Evolutionary conservation across 768 basidiomycete species (phyloP).

Genomic region (Trametes elegans): DNA sequence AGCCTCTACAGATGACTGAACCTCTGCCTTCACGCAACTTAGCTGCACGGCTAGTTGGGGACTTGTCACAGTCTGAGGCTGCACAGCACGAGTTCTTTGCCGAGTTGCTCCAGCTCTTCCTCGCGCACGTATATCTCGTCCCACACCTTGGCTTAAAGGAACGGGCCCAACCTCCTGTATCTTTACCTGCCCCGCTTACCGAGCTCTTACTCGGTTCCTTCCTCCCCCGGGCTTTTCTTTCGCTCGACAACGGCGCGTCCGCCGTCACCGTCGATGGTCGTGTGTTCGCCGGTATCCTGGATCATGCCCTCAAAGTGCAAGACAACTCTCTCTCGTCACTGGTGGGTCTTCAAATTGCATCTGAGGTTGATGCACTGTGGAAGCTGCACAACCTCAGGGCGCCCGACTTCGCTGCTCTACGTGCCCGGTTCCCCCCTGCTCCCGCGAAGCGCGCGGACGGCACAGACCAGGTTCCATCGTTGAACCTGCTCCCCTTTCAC

Average conservation of each 20-base stretch:
- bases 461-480: neutral
- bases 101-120: constrained; percentile 36
- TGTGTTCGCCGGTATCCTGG: constrained; percentile 46
- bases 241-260: constrained; percentile 27
- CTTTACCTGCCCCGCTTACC: constrained; percentile 26
- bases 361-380: constrained; percentile 29
- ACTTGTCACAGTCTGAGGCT: neutral
- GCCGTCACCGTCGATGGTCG: constrained; percentile 50
- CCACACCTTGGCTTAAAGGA: constrained; percentile 37
- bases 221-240: constrained; percentile 39
- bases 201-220: constrained; percentile 36
- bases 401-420: constrained; percentile 29
- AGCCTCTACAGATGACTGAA: neutral
- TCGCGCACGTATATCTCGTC: constrained; percentile 40
- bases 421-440: constrained; percentile 24
- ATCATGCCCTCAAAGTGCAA: constrained; percentile 32
- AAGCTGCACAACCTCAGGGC: constrained; percentile 14
- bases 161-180: constrained; percentile 33
- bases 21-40: neutral
- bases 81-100: neutral
- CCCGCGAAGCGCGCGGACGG: neutral
- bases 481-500: constrained; percentile 37
- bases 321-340: constrained; percentile 25
- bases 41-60: neutral
- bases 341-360: constrained; percentile 29